Base-by-base conservation (phyloP, 129 eudicot genomes). In the Pseudognaphalium luteoalbum region DNA sequence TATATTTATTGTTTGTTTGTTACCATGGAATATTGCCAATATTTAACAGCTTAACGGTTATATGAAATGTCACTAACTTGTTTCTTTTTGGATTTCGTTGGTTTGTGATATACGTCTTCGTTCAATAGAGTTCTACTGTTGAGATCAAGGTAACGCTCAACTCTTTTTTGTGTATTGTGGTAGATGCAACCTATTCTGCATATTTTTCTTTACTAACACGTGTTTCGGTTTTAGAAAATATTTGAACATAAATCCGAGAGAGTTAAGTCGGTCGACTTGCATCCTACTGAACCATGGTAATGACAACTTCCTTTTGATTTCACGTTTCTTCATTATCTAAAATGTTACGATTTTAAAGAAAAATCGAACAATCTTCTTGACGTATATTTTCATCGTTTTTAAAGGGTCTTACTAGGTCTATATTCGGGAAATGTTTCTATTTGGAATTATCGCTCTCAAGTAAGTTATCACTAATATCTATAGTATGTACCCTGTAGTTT, bases 201-300 rank as follows among this genome's bases (percentile, higher is more conserved):
- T 61, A 56, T 39, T 2, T 0, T 64, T 35, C 28, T 79, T 30
- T 30, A 20, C 8, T 57, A 72, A 30, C 28, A 7, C 2, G 25
- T 59, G 19, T 28, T 73, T 66, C 4, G 22, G 32, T 29, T 66
- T 12, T 88, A 88, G 97, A 84, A 91, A 79, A 86, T 83, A 66
- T 84, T 88, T 73, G 91, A 87, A 7, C 87, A 72, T 72, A 82
- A 86, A 85, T 94, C 98, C 32, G 97, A 86, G 56, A 77, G 96
- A 80, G 92, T 91, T 41, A 91, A 89, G 64, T 94, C 96, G 12
- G 83, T 87, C 65, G 92, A 94, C 80, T 87, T 94, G 60, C 98
- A 94, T 86, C 97, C 96, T 3, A 84, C 89, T 10, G 92, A 87
- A 83, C 93, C 97, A 84, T 94, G 97, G 98, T 94, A 87, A 63